Base-by-base conservation (phyloP, 768 basidiomycete species). In the Lyophyllum semitale region DNA sequence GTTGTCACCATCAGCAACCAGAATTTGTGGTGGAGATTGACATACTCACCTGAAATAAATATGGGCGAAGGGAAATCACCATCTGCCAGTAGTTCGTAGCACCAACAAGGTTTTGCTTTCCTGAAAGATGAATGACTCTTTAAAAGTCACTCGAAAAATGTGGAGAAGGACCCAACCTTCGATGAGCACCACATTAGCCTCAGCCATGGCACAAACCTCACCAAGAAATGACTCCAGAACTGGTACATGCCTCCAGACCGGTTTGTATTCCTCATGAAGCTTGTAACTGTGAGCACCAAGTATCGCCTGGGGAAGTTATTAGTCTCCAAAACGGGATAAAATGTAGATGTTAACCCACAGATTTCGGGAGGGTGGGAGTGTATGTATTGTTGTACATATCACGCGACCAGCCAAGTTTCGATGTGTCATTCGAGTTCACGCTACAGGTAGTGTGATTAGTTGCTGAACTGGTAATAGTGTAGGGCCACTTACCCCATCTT, bases 331-430 rank as follows among this genome's bases (percentile, higher is more conserved):
- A n/a, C n/a, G n/a, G n/a, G n/a, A 30, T 35, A 37, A 47, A 48
- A 46, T 9, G 43, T 7, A 43, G 33, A 48, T 23, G 18, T 37
- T 6, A 35, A n/a, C 54, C 44, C 30, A 59, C 62, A 15, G 51
- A 22, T 47, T 66, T 67, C 8, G 66, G 62, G 17, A 67, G 50
- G n/a, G 64, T 53, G 13, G 63, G 64, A 18, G 61, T 57, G 51
- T 67, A 67, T 8, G 59, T 64, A 47, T 64, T 55, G n/a, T 57
- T 48, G 47, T 64, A 64, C 2, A 61, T 63, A 9, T 60, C 63
- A 9, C 60, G 62, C 1, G 46, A 41, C 66, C 66, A 65, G 20
- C 66, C 66, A 4, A 67, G 53, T 42, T 64, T 63, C 7, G 62
- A 48, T 5, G 66, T 67, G 13, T 65, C 55, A 17, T 44, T 40